phyloP scores from a whole-genome alignment of 139 green algal species.

The Chlamydomonas sphaeroides region DNA sequence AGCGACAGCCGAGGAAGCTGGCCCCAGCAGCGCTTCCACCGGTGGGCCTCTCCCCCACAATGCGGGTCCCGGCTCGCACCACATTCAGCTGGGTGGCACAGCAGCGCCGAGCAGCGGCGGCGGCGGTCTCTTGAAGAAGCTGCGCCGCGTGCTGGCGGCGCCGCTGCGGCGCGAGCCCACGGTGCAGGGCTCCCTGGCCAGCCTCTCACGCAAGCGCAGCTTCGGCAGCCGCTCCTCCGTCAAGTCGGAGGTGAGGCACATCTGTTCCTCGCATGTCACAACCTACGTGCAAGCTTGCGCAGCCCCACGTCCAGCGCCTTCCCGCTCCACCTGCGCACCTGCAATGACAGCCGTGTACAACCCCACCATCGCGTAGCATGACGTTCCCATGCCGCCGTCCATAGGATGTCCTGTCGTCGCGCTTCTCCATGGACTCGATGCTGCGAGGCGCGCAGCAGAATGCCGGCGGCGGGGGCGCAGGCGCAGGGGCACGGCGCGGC shows the following conservation, averaged over 20 bases:
- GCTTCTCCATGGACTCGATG: conserved; percentile 18
- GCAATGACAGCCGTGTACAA: no score
- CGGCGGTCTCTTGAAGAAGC: background rate
- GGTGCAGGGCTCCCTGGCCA: background rate
- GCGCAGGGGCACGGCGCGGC: conserved; percentile 8
- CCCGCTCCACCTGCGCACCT: no score
- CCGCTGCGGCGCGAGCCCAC: background rate
- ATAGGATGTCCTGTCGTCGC: conserved; percentile 30
- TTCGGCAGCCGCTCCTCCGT: conserved; percentile 12
- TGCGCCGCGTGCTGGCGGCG: conserved; percentile 5
- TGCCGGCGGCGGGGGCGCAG: background rate
- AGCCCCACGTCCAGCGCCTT: no score
- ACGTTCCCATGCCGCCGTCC: no score
- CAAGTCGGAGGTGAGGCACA: conserved; percentile 28
- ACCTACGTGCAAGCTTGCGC: no score
- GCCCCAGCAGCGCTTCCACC: no score
- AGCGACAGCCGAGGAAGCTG: no score
- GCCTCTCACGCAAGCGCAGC: conserved; percentile 9
- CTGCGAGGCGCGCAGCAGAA: conserved; percentile 10
- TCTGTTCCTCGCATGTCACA: no score
- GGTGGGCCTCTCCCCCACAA: no score
- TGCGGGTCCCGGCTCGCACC: conserved; percentile 1
- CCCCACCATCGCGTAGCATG: no score
- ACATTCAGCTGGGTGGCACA: background rate
- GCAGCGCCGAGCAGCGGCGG: background rate